A percentile compares a stretch with the other conserved stretches of the same genome.
Evolutionary conservation across 345 rosid species (phyloP).

Genomic region (Populus nigra): DNA sequence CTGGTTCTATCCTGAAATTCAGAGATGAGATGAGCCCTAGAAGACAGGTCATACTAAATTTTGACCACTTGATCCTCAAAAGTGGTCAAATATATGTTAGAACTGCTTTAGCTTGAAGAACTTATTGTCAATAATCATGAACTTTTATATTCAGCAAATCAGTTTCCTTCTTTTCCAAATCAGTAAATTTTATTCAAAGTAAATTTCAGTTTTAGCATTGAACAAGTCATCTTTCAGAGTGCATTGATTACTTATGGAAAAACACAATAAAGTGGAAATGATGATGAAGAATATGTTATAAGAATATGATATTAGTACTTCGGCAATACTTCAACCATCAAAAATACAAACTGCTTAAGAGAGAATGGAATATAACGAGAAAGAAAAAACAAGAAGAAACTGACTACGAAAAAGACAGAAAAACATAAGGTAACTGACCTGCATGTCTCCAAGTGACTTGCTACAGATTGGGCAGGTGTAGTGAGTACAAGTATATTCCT

Average conservation of each 20-base stretch:
- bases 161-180: background rate
- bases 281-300: background rate
- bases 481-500: slow-evolving; percentile 73
- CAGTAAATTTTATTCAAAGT: background rate
- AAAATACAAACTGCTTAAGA: background rate
- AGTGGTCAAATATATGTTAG: background rate
- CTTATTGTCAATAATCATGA: background rate
- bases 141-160: background rate
- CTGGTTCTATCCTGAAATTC: background rate
- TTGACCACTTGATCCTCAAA: background rate
- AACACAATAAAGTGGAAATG: background rate
- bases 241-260: background rate
- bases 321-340: background rate
- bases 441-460: slow-evolving; percentile 94
- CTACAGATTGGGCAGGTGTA: slow-evolving; percentile 84
- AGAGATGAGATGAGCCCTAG: background rate
- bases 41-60: background rate
- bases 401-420: background rate
- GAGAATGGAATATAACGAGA: background rate
- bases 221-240: background rate
- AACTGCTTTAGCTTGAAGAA: background rate
- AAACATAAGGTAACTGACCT: slow-evolving; percentile 45
- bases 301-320: background rate
- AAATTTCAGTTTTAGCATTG: background rate
- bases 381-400: too few species aligned